These are phyloP conservation scores for Bryum argenteum DNA, from an alignment of 225 moss, liverwort and hornwort species.

Conservation along the genomic window DNA sequence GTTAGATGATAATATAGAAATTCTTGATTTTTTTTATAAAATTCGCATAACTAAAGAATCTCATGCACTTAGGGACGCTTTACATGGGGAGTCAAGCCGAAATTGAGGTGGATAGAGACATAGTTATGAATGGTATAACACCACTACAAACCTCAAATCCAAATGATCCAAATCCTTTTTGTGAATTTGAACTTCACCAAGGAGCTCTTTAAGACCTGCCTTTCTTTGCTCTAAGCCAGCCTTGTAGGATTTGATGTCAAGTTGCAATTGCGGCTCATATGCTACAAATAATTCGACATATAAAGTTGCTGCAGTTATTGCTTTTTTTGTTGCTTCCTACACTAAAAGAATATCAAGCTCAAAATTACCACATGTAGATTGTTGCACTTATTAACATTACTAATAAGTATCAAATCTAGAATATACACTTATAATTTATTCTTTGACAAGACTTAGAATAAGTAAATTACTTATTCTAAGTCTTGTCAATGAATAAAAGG, in stretches of 20 bases:
- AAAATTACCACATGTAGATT: neutral
- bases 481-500: too few relatives aligned
- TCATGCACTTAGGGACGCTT: too few relatives aligned
- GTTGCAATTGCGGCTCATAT: slow-evolving; percentile 65
- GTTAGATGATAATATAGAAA: too few relatives aligned
- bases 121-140: neutral
- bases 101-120: too few relatives aligned
- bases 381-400: neutral
- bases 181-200: slow-evolving; percentile 64
- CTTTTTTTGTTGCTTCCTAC: slow-evolving; percentile 71
- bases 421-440: too few relatives aligned
- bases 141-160: slow-evolving; percentile 53
- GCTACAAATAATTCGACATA: slow-evolving; percentile 59
- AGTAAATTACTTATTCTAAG: too few relatives aligned
- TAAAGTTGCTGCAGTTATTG: slow-evolving; percentile 50
- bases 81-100: too few relatives aligned
- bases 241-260: slow-evolving; percentile 66
- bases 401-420: too few relatives aligned
- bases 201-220: slow-evolving; percentile 62
- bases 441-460: too few relatives aligned
- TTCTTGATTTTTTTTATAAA: too few relatives aligned
- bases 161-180: slow-evolving; percentile 62
- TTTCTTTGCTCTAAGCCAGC: slow-evolving; percentile 51
- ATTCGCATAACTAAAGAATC: too few relatives aligned
- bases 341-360: neutral